Percentiles rank a stretch among this genome's conserved stretches.
These are phyloP conservation scores for Sclerotinia spermophila DNA, from an alignment of 2,329 filamentous ascomycete genomes.

Conservation along the genomic window DNA sequence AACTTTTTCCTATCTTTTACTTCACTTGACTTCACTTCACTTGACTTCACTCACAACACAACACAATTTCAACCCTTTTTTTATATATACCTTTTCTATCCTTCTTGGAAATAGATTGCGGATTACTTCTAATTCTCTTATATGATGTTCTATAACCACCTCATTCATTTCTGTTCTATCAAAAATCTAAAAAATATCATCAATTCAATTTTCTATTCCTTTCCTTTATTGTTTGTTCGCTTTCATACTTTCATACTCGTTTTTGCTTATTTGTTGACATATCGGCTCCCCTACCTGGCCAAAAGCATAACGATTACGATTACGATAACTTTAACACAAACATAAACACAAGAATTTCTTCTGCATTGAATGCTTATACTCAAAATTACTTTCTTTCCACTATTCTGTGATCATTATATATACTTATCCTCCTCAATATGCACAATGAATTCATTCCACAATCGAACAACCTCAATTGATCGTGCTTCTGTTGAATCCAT, in stretches of 20 bases:
- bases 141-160: neutral
- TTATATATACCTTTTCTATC: neutral
- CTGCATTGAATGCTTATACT: conserved; percentile 27
- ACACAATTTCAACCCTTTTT: neutral
- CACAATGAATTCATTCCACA: conserved; percentile 32
- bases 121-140: neutral
- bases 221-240: neutral
- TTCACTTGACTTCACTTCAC: neutral
- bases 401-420: conserved; percentile 25
- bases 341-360: conserved; percentile 8
- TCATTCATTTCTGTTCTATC: neutral
- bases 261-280: conserved; percentile 16
- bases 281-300: conserved; percentile 3
- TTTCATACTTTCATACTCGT: neutral
- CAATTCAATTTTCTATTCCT: neutral
- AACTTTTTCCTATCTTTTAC: neutral
- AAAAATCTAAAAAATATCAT: neutral
- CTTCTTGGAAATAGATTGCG: neutral
- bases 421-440: conserved; percentile 28
- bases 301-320: neutral
- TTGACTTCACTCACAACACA: neutral
- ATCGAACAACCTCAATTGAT: conserved; percentile 32
- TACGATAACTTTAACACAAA: conserved; percentile 15
- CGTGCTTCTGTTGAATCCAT: conserved; percentile 34
- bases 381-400: conserved; percentile 26